Conservation (phyloP, 305 asterid species). For the Withania somnifera region DNA sequence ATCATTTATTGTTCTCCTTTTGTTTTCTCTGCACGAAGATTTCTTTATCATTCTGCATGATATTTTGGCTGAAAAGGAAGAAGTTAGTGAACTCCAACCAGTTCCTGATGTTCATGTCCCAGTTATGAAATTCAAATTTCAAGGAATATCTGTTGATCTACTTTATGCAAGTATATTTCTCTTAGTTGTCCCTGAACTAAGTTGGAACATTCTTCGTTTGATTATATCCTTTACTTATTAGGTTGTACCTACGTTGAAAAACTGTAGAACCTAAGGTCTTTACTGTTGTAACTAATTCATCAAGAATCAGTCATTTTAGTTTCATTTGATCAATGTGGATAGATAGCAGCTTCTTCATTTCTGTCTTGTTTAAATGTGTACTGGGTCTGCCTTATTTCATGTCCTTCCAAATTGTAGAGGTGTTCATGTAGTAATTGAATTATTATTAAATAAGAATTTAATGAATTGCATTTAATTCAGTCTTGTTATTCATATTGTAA, state of each 20-base stretch:
- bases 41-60: constrained; percentile 58
- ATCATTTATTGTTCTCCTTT: neutral
- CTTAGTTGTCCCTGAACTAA: constrained; percentile 67
- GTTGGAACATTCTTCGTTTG: constrained; percentile 8
- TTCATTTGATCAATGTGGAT: neutral
- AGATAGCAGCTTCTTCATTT: neutral
- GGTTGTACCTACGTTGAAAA: neutral
- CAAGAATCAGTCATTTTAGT: neutral
- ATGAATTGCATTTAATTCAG: neutral
- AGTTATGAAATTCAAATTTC: constrained; percentile 79
- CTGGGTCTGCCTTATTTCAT: neutral
- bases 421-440: neutral
- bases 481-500: constrained; percentile 1
- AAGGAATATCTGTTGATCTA: constrained; percentile 75
- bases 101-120: constrained; percentile 89
- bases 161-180: constrained; percentile 70
- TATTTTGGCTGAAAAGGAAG: constrained; percentile 54
- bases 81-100: constrained; percentile 71
- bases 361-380: neutral
- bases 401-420: neutral
- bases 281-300: neutral
- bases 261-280: neutral
- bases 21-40: constrained; percentile 38
- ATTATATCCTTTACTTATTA: neutral
- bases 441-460: neutral